Evolutionary conservation across 495 filamentous ascomycete genomes (phyloP).

Genomic region (Podospora tetraspora): DNA sequence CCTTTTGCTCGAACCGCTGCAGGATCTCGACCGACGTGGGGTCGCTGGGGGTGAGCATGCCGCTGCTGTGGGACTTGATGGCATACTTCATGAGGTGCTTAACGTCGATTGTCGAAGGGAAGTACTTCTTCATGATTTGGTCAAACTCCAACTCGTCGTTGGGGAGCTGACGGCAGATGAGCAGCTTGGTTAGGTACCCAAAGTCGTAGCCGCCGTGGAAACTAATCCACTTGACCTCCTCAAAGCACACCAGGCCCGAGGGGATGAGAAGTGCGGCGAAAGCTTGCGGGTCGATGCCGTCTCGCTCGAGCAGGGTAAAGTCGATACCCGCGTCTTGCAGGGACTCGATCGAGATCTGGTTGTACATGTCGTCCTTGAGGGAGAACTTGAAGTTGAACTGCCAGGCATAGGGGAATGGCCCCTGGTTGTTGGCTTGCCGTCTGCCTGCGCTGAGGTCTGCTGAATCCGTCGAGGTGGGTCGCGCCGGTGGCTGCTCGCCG

Average conservation of each 20-base stretch:
- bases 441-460: slow-evolving; percentile 39
- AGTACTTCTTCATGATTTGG: slow-evolving; percentile 77
- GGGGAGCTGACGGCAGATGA: slow-evolving; percentile 72
- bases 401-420: slow-evolving; percentile 82
- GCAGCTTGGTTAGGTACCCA: slow-evolving; percentile 90
- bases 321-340: slow-evolving; percentile 83
- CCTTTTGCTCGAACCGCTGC: slow-evolving; percentile 74
- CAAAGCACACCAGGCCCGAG: slow-evolving; percentile 83
- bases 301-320: slow-evolving; percentile 70
- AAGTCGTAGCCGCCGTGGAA: slow-evolving; percentile 99
- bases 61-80: slow-evolving; percentile 57
- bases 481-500: slow-evolving; percentile 74
- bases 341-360: slow-evolving; percentile 84
- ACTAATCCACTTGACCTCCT: slow-evolving; percentile 89
- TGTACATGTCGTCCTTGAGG: slow-evolving; percentile 92
- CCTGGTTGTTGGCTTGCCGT: slow-evolving; percentile 43
- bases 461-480: slow-evolving; percentile 51
- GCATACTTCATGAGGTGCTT: slow-evolving; percentile 88
- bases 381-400: slow-evolving; percentile 99
- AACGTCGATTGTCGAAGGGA: slow-evolving; percentile 89
- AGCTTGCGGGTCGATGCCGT: slow-evolving; percentile 85
- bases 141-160: slow-evolving; percentile 85
- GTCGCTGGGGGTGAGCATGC: slow-evolving; percentile 60
- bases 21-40: slow-evolving; percentile 61
- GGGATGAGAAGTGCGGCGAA: slow-evolving; percentile 86